Base-by-base conservation (phyloP, 2,329 filamentous ascomycete species). In the Sporothrix pallida region DNA sequence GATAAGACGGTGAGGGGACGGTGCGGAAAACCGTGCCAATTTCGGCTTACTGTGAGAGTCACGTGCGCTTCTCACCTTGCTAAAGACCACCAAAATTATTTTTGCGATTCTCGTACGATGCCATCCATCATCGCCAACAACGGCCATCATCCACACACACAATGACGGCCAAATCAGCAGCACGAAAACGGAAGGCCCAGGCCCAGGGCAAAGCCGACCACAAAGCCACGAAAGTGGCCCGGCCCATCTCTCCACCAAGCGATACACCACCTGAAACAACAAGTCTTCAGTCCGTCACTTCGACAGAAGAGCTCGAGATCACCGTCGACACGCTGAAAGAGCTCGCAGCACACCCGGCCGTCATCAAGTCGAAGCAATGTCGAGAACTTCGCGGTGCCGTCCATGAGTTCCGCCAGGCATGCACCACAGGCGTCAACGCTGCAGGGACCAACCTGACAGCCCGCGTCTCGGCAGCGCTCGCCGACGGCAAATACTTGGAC, bases 301-400 rank as follows among this genome's bases (percentile, higher is more conserved):
- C 88, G 1, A 83, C 85, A 17, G 90, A 92, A 76, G 91, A 93
- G 75, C 84, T 93, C 72, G 90, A 92, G 63, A 88, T 92, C 73
- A 85, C 90, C 1, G 84, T 91, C 73, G 91, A 92, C 46, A 92
- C 90, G 0, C 84, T 93, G 42, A 83, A 82, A 1, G 85, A 87
- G 0, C 84, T 92, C 12, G 82, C 89, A 0, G 81, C 87, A 73
- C 86, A 92, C 75, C 90, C 91, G 0, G 81, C 80, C 26, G 78
- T 92, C 26, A 92, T 91, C 79, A 93, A 93, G 80, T 88, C 89
- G 0, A 92, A 91, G 78, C 85, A 84, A 31, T 93, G 91, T 82
- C 91, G 88, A 78, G 89, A 91, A 67, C 82, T 93, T 2, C 85
- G 91, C 23, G 87, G 87, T 3, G 90, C 90, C 5, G 90, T 92